These are phyloP conservation scores for Penicillium angulare DNA, from an alignment of 495 filamentous ascomycete species.

Conservation along the genomic window DNA sequence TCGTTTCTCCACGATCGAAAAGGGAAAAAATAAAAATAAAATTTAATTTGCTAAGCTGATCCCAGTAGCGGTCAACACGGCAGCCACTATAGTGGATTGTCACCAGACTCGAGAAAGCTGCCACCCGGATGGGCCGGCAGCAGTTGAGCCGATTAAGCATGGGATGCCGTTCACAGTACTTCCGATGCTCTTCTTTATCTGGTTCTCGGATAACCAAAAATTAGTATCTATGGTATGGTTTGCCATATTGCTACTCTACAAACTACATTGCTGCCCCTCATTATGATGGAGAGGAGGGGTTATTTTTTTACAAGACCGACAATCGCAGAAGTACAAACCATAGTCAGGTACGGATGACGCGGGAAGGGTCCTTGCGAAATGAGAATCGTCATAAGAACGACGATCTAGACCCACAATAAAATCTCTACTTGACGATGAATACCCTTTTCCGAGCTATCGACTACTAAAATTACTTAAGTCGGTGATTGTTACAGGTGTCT, in stretches of 20 bases:
- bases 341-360: conserved; percentile 25
- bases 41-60: conserved; percentile 13
- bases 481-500: not conserved
- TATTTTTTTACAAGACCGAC: not conserved
- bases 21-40: conserved; percentile 4
- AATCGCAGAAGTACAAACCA: conserved; percentile 4
- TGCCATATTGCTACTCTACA: conserved; percentile 1
- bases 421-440: conserved; percentile 17
- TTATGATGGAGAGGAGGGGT: not conserved
- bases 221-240: conserved; percentile 7
- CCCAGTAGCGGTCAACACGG: conserved; percentile 10
- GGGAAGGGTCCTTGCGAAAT: conserved; percentile 22
- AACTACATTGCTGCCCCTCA: not conserved
- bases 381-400: conserved; percentile 30
- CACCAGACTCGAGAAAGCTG: conserved; percentile 24
- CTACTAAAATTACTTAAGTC: not conserved
- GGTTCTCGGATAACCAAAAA: conserved; percentile 9
- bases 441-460: conserved; percentile 1
- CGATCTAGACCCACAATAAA: conserved; percentile 26
- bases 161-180: conserved; percentile 7
- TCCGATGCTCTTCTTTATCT: not conserved
- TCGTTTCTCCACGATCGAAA: conserved; percentile 19
- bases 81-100: conserved; percentile 26
- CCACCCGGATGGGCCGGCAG: conserved; percentile 26
- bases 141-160: conserved; percentile 12